Conservation (phyloP, 176 grass and related monocot species). For the Oryza glumipatula region DNA sequence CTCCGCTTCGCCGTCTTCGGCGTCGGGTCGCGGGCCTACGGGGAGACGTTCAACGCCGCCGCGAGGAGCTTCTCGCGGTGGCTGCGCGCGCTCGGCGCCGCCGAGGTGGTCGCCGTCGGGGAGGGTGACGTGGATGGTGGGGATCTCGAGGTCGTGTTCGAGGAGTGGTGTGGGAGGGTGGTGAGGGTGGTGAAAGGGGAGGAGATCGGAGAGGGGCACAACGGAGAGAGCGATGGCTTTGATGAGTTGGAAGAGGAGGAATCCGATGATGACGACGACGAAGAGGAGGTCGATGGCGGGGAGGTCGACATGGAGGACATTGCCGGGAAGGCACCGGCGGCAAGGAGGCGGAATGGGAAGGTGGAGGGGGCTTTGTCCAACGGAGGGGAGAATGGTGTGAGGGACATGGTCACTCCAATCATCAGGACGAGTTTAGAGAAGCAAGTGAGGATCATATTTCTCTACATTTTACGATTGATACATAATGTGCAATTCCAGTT, state of each 20-base stretch:
- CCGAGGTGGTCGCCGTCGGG: conserved; percentile 61
- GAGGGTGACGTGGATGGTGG: conserved; percentile 84
- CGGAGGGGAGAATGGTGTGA: conserved; percentile 52
- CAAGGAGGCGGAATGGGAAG: conserved; percentile 51
- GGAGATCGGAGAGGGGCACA: conserved; percentile 28
- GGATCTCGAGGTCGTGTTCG: conserved; percentile 56
- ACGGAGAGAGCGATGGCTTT: conserved; percentile 42
- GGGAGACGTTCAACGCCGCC: conserved; percentile 67
- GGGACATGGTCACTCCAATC: conserved; percentile 92
- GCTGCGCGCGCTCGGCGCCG: conserved; percentile 74
- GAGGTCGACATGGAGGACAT: conserved; percentile 96
- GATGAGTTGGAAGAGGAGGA: conserved; percentile 59
- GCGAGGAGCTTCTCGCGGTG: conserved; percentile 82
- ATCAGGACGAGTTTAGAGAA: conserved; percentile 89
- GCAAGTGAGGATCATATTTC: conserved; percentile 54
- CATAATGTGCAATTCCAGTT: neutral
- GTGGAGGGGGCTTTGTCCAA: conserved; percentile 28
- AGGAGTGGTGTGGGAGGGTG: conserved; percentile 69
- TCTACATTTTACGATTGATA: conserved; percentile 16
- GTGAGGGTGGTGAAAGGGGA: conserved; percentile 68
- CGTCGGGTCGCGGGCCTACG: conserved; percentile 70
- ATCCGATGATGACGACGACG: conserved; percentile 44
- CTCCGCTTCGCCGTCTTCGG: conserved; percentile 83
- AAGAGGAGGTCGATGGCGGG: conserved; percentile 46
- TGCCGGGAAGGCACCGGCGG: conserved; percentile 64